These are phyloP conservation scores for Gloeophyllum trabeum DNA, from an alignment of 768 basidiomycete species.

Conservation along the genomic window DNA sequence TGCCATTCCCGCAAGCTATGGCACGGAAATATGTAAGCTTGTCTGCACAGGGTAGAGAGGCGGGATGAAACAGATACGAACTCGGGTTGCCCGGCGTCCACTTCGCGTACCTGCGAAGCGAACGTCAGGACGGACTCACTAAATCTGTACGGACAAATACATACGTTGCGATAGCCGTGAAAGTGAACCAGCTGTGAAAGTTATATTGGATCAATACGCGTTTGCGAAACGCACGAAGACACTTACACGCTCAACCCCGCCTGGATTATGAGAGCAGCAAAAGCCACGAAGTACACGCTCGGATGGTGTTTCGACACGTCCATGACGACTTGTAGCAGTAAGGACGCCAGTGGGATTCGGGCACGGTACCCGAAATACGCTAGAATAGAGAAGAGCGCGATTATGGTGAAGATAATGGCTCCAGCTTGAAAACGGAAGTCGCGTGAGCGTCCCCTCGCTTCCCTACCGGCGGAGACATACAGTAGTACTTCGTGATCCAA, in stretches of 20 bases:
- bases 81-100: constrained; percentile 72
- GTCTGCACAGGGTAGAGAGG: not conserved
- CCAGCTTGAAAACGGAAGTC: constrained; percentile 36
- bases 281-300: constrained; percentile 69
- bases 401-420: constrained; percentile 76
- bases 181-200: constrained; percentile 55
- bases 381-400: constrained; percentile 64
- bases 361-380: constrained; percentile 63
- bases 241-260: constrained; percentile 59
- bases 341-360: constrained; percentile 69
- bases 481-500: constrained; percentile 61
- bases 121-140: not conserved
- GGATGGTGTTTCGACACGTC: constrained; percentile 78
- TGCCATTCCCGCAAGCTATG: constrained; percentile 35
- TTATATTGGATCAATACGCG: too few relatives aligned
- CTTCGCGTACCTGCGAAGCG: constrained; percentile 34
- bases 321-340: constrained; percentile 75
- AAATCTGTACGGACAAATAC: constrained; percentile 4
- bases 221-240: not conserved
- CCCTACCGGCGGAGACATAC: constrained; percentile 24
- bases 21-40: not conserved
- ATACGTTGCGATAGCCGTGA: constrained; percentile 67
- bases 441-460: not conserved
- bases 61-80: constrained; percentile 19
- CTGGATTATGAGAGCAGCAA: constrained; percentile 60